Base-by-base conservation (phyloP, 2,329 filamentous ascomycete genomes). In the Epichloe hybrida region DNA sequence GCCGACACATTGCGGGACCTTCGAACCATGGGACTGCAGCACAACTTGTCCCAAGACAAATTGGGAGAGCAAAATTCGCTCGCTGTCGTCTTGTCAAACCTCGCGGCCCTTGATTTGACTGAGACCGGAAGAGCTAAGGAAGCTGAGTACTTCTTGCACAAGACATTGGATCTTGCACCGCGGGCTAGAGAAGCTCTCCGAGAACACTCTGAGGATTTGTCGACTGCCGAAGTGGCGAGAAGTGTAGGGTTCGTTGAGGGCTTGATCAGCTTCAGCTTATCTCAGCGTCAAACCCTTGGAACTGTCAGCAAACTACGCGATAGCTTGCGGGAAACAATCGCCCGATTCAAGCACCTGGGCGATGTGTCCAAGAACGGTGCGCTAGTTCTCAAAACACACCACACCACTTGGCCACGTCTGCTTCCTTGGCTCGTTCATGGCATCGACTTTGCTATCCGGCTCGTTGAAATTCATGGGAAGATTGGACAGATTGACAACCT, bases 231-330 rank as follows among this genome's bases (percentile, higher is more conserved):
- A 58, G 77, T 93, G 7, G 76, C 78, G 41, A 79, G 90, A 61
- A 90, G 88, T 62, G 77, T 86, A 46, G 88, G 88, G 0, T 87
- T 87, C 56, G 71, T 96, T n/a, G 93, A 98, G 64, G 88, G 90
- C 27, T 75, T 96, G 53, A 71, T 97, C 34, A 75, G 83, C 53
- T 69, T 81, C n/a, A 64, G 79, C 1, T 61, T 87, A 12, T 67
- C 70, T 3, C 86, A 90, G 63, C 74, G 84, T 52, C 65, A 64
- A 45, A 65, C 69, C 5, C 67, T 84, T 36, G 66, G 71, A 41
- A 56, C 65, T 17, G 60, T 67, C 12, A 56, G 72, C 3, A 62
- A 60, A 13, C 63, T 68, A 1, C 59, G 75, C 11, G 58, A 61
- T 12, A 61, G 61, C 13, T 65, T 81, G 5, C 61, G 69, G 17